A percentile compares a stretch with the other conserved stretches of the same genome.
Conservation (phyloP, 2,329 filamentous ascomycete genomes). For the Biscogniauxia sp. region DNA sequence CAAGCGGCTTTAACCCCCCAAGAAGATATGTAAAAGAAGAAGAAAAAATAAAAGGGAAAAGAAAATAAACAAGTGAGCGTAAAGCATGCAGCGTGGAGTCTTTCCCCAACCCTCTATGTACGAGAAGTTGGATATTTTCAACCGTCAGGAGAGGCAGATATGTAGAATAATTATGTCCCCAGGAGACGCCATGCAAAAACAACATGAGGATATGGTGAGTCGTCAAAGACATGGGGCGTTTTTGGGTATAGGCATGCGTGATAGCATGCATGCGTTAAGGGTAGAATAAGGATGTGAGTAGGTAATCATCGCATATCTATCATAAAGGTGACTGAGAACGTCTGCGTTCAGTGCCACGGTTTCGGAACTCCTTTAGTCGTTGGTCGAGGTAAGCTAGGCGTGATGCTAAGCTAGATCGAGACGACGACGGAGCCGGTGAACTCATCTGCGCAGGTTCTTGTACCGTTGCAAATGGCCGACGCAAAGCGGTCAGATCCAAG, state of each 20-base stretch:
- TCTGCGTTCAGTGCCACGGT: slow-evolving; percentile 39
- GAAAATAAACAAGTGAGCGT: not conserved
- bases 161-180: slow-evolving; percentile 11
- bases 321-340: slow-evolving; percentile 51
- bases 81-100: slow-evolving; percentile 1
- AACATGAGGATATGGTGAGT: slow-evolving; percentile 23
- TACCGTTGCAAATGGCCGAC: slow-evolving; percentile 56
- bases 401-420: slow-evolving; percentile 44
- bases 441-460: slow-evolving; percentile 44
- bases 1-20: slow-evolving; percentile 15
- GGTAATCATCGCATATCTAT: slow-evolving; percentile 19
- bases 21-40: slow-evolving; percentile 10
- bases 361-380: slow-evolving; percentile 54
- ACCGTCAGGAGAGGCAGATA: slow-evolving; percentile 5
- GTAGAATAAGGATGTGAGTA: slow-evolving; percentile 8
- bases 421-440: slow-evolving; percentile 31
- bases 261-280: slow-evolving; percentile 12
- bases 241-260: slow-evolving; percentile 26
- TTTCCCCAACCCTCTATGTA: slow-evolving; percentile 9
- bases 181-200: slow-evolving; percentile 16
- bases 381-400: slow-evolving; percentile 59
- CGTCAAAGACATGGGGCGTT: slow-evolving; percentile 26
- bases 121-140: slow-evolving; percentile 13
- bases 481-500: slow-evolving; percentile 44
- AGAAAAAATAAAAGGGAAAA: slow-evolving; percentile 8